Conservation (phyloP, 1,139 yeast genomes). For the Candida labiduridarum region DNA sequence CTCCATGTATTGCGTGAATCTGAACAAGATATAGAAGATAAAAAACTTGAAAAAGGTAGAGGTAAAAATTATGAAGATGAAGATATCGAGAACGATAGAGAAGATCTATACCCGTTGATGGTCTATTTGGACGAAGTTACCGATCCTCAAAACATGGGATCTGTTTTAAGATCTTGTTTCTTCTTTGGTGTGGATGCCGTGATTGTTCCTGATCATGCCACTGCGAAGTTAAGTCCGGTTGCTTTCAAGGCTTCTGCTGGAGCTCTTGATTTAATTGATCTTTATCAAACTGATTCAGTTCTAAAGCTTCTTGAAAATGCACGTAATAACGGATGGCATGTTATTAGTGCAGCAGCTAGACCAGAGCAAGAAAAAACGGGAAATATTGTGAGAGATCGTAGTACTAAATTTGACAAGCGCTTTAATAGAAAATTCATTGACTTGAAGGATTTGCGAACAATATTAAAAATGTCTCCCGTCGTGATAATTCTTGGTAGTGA, state of each 20-base stretch:
- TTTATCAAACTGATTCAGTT: constrained; percentile 61
- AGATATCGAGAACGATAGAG: no score
- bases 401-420: constrained; percentile 21
- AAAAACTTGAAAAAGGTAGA: no score
- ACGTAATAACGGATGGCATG: constrained; percentile 65
- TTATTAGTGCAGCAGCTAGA: constrained; percentile 62
- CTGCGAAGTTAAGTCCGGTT: constrained; percentile 75
- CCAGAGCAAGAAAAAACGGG: constrained; percentile 24
- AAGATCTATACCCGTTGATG: constrained; percentile 60
- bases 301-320: constrained; percentile 62
- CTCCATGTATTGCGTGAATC: constrained; percentile 18
- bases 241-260: constrained; percentile 87
- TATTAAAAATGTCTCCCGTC: constrained; percentile 56
- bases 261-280: constrained; percentile 74
- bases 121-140: constrained; percentile 79
- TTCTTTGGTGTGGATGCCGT: constrained; percentile 85
- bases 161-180: constrained; percentile 79
- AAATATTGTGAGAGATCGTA: constrained; percentile 22
- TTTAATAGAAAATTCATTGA: constrained; percentile 38
- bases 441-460: constrained; percentile 42
- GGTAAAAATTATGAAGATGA: no score
- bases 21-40: no score
- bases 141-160: constrained; percentile 92
- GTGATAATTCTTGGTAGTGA: constrained; percentile 83
- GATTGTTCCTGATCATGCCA: constrained; percentile 67